Conservation (phyloP, 1,139 yeast species). For the Suhomyces taliae region DNA sequence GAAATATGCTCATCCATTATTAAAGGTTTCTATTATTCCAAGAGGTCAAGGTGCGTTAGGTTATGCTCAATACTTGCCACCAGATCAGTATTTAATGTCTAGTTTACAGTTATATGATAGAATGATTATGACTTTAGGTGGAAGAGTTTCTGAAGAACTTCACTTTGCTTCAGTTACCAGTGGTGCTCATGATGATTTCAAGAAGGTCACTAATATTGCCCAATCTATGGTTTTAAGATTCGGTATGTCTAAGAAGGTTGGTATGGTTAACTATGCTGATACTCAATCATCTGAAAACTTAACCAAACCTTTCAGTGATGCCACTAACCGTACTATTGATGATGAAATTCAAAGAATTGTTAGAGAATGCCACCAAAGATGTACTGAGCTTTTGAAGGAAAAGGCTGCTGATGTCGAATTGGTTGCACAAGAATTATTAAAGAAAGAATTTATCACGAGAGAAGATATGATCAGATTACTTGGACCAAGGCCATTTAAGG, state of each 20-base stretch:
- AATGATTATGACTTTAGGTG: conserved; percentile 97
- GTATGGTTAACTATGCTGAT: conserved; percentile 69
- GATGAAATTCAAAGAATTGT: conserved; percentile 81
- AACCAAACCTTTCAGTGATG: conserved; percentile 90
- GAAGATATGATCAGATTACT: conserved; percentile 86
- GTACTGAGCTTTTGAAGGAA: conserved; percentile 66
- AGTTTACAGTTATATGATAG: conserved; percentile 80
- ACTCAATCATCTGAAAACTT: conserved; percentile 59
- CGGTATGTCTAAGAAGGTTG: conserved; percentile 88
- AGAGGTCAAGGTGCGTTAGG: conserved; percentile 97
- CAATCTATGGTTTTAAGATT: conserved; percentile 86
- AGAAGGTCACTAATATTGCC: conserved; percentile 94
- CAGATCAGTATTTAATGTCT: conserved; percentile 82
- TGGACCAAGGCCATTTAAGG: conserved; percentile 90
- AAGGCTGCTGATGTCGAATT: conserved; percentile 72
- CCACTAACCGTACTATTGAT: conserved; percentile 78
- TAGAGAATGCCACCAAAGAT: conserved; percentile 69
- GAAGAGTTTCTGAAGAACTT: conserved; percentile 92
- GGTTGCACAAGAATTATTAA: conserved; percentile 82
- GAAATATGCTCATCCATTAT: conserved; percentile 84
- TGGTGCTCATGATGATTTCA: conserved; percentile 95
- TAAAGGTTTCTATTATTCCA: conserved; percentile 94
- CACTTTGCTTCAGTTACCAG: conserved; percentile 88
- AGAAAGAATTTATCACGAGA: conserved; percentile 83
- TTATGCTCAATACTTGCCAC: conserved; percentile 96